These are phyloP conservation scores for Verticillium dahliae DNA, from an alignment of 2,329 filamentous ascomycete species.

Conservation along the genomic window DNA sequence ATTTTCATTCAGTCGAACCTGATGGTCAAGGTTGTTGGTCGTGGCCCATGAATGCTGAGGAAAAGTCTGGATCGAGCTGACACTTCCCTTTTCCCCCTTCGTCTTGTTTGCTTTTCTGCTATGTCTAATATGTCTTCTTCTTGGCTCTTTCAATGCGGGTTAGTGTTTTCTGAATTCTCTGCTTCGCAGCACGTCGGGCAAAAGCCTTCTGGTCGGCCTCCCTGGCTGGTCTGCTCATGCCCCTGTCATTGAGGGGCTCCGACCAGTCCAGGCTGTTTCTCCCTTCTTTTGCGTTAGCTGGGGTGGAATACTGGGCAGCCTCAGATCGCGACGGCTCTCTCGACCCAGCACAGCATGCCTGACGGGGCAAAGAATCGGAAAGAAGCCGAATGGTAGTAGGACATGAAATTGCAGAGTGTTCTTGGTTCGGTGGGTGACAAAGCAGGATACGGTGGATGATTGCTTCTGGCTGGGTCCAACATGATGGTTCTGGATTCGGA, in stretches of 20 bases:
- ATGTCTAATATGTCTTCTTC: background rate
- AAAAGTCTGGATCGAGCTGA: too few species aligned
- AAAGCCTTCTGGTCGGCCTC: background rate
- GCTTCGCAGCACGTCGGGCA: background rate
- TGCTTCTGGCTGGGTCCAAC: too few species aligned
- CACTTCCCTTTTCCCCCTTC: too few species aligned
- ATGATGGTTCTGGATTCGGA: too few species aligned
- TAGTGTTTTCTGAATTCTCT: background rate
- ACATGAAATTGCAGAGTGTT: background rate
- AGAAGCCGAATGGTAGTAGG: background rate
- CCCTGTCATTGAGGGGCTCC: background rate
- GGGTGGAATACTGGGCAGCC: background rate
- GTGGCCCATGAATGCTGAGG: background rate
- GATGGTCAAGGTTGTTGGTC: slow-evolving; percentile 17
- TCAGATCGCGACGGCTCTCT: background rate
- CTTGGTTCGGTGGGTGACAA: background rate
- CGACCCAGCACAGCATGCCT: background rate
- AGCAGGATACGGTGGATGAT: background rate
- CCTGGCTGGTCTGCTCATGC: background rate
- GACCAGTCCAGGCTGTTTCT: background rate
- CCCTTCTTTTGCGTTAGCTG: background rate
- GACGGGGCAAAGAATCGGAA: background rate
- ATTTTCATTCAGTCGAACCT: slow-evolving; percentile 26
- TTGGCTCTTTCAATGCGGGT: background rate
- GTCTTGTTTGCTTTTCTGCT: background rate